Evolutionary conservation across 2,329 filamentous ascomycete species (phyloP).

Genomic region (Peltaster fructicola): DNA sequence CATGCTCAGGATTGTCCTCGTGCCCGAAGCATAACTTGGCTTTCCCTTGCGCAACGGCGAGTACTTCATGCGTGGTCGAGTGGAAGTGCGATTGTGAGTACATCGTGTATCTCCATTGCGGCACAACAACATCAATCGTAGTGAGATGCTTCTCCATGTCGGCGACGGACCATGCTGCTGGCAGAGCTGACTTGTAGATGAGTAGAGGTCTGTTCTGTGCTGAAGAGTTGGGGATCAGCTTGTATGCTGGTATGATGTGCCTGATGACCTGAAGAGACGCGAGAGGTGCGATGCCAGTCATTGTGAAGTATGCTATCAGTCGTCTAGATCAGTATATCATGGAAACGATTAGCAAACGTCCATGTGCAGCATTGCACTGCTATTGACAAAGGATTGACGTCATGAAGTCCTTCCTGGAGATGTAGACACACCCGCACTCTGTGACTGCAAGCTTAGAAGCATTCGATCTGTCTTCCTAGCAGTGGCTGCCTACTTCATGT

Average conservation of each 20-base stretch:
- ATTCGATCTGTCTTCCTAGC: too few relatives aligned
- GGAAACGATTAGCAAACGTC: too few relatives aligned
- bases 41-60: slow-evolving; percentile 39
- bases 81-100: slow-evolving; percentile 50
- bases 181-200: slow-evolving; percentile 46
- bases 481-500: too few relatives aligned
- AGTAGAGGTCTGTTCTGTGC: slow-evolving; percentile 45
- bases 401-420: too few relatives aligned
- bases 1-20: slow-evolving; percentile 38
- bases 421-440: too few relatives aligned
- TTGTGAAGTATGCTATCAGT: too few relatives aligned
- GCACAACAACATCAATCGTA: slow-evolving; percentile 35
- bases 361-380: too few relatives aligned
- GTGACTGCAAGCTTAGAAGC: too few relatives aligned
- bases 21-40: slow-evolving; percentile 50
- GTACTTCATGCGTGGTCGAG: slow-evolving; percentile 46
- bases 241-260: slow-evolving; percentile 41
- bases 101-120: slow-evolving; percentile 55
- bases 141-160: slow-evolving; percentile 39
- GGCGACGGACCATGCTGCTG: slow-evolving; percentile 24
- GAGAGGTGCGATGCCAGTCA: too few relatives aligned
- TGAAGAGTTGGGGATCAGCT: slow-evolving; percentile 44
- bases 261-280: slow-evolving; percentile 37
- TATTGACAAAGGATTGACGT: too few relatives aligned
- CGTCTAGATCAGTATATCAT: too few relatives aligned